Evolutionary conservation across 163 green algal genomes (phyloP), one percentile per base, ranked within the genome.

Genomic region (Trebouxiophyceae sp.): DNA sequence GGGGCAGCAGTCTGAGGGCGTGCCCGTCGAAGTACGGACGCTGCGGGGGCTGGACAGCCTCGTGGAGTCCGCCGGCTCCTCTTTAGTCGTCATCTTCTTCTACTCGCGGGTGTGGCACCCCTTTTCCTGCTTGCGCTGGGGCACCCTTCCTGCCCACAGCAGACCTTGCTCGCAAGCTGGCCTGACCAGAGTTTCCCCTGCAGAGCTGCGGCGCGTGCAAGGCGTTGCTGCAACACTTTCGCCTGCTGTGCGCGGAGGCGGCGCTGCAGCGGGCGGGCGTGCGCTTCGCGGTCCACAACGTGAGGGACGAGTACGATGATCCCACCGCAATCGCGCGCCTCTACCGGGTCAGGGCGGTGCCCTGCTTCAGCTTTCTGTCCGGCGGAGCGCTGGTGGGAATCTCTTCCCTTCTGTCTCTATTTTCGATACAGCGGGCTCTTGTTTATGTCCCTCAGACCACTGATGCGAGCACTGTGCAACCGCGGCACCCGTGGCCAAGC

Each of bases 251-350:
- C 39, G 23, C 30, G n/a, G 69, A 76, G 39, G 64, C 65, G 55
- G 57, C 54, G 12, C 12, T 50, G 39, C 64, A 70, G 55, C 28
- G 26, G 20, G 64, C 64, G 29, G 64, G 64, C 3, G 69, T 68
- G n/a, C 34, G 46, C 0, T 76, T 71, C 29, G 59, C 71, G 33
- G 66, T 66, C 39, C 69, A 76, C 34, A 66, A 76, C 63, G 54
- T 76, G 19, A 63, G 63, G 23, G 63, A 67, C 27, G 69, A 76
- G 1, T 71, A 69, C 67, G 69, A 76, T 56, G 69, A 76, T 44
- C 50, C 71, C 8, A 71, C 69, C 24, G 69, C 68, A 7, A 26
- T 76, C 1, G 69, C 69, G 0, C 47, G 58, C 16, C 46, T 76
- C 27, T 68, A 76, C 60, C 44, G 62, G 3, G 59, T 66, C 45